These are phyloP conservation scores for Maudiozyma turicensis DNA, from an alignment of 805 yeast genomes.

Conservation along the genomic window DNA sequence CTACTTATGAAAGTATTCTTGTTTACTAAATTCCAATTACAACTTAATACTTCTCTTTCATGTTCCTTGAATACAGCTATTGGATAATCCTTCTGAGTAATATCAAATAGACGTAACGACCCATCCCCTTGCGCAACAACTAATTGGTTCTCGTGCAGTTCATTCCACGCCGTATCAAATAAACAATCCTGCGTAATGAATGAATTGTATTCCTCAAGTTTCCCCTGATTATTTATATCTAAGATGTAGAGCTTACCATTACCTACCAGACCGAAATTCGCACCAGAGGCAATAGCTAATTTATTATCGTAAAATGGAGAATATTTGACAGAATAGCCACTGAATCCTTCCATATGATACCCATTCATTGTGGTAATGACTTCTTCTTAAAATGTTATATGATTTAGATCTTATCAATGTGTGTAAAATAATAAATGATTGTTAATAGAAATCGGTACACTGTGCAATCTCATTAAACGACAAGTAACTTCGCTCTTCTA, in stretches of 20 bases:
- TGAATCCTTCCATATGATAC: conserved; percentile 66
- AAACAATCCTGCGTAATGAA: conserved; percentile 93
- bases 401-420: not conserved
- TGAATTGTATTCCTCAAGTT: conserved; percentile 40
- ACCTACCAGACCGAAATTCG: conserved; percentile 91
- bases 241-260: conserved; percentile 75
- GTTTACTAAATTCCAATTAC: conserved; percentile 64
- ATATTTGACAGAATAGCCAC: conserved; percentile 81
- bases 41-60: conserved; percentile 59
- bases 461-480: too few species aligned
- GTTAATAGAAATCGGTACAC: too few species aligned
- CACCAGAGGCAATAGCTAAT: conserved; percentile 80
- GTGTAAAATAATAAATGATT: not conserved
- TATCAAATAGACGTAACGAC: conserved; percentile 70
- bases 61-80: conserved; percentile 72
- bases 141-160: conserved; percentile 77
- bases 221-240: conserved; percentile 58
- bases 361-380: conserved; percentile 42
- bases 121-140: conserved; percentile 88
- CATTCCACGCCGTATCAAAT: conserved; percentile 86
- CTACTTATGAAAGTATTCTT: conserved; percentile 63
- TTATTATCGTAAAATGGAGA: conserved; percentile 89
- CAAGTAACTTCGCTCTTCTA: too few species aligned
- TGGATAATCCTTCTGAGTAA: conserved; percentile 56
- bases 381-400: conserved; percentile 13